These are phyloP conservation scores for Colletotrichum lupini DNA, from an alignment of 2,329 filamentous ascomycete species.

Conservation along the genomic window DNA sequence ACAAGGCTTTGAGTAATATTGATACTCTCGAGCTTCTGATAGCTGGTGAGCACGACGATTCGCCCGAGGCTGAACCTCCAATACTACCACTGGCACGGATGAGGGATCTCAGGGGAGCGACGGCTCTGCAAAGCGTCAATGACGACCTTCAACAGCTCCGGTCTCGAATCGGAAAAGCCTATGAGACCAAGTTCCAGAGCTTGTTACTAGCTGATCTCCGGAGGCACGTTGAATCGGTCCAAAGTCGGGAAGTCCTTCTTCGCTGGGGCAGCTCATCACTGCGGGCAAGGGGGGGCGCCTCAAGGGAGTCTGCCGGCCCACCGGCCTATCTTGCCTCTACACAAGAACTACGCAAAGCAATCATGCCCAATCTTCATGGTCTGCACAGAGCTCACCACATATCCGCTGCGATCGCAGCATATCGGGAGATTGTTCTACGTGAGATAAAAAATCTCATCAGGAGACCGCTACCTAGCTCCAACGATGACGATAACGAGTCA, in stretches of 20 bases:
- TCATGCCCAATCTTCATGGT: conserved; percentile 79
- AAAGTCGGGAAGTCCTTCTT: conserved; percentile 78
- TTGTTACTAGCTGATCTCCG: conserved; percentile 83
- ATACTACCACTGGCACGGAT: conserved; percentile 51
- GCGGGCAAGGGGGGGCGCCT: conserved; percentile 75
- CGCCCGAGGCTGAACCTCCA: conserved; percentile 42
- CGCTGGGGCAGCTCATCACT: conserved; percentile 86
- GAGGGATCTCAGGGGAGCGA: conserved; percentile 80
- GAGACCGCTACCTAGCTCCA: conserved; percentile 88
- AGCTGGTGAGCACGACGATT: conserved; percentile 70
- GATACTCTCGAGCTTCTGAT: conserved; percentile 84
- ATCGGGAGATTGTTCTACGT: conserved; percentile 83
- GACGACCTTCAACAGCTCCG: conserved; percentile 81
- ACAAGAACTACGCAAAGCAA: conserved; percentile 74
- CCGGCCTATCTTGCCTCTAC: conserved; percentile 84
- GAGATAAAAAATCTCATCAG: conserved; percentile 90
- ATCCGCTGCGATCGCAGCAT: conserved; percentile 82
- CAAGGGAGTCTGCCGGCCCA: conserved; percentile 73
- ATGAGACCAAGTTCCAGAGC: conserved; percentile 82
- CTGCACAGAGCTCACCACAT: conserved; percentile 86
- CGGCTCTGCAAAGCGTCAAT: conserved; percentile 82
- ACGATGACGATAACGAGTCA: conserved; percentile 92
- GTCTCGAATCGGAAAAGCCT: conserved; percentile 85
- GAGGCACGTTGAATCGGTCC: conserved; percentile 80
- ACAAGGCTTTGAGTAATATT: conserved; percentile 81